Percentiles rank a stretch among this genome's conserved stretches.
Evolutionary conservation across 768 basidiomycete species (phyloP).

Genomic region (Kwoniella mangroviensis): DNA sequence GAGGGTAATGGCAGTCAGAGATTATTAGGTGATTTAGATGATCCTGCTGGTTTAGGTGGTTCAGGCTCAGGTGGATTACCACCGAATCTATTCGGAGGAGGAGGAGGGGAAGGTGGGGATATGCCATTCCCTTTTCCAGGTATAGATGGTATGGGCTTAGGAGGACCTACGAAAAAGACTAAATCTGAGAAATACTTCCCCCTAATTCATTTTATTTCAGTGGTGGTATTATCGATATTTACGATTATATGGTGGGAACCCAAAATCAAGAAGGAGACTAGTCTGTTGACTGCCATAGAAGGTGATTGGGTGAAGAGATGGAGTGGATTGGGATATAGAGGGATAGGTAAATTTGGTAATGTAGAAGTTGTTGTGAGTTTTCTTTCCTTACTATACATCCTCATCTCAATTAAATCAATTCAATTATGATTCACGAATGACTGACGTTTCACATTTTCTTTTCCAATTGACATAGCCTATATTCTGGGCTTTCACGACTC

Average conservation of each 20-base stretch:
- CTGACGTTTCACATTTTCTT: too few species aligned
- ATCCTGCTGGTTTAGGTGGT: constrained; percentile 47
- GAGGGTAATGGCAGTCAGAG: constrained; percentile 13
- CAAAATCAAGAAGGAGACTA: constrained; percentile 1
- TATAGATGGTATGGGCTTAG: constrained; percentile 28
- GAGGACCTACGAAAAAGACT: constrained; percentile 24
- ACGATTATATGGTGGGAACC: constrained; percentile 57
- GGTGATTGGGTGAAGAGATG: constrained; percentile 1
- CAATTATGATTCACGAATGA: too few species aligned
- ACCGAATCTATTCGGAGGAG: constrained; percentile 17
- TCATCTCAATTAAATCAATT: too few species aligned
- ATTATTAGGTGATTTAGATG: constrained; percentile 46
- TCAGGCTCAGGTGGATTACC: constrained; percentile 18
- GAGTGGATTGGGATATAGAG: constrained; percentile 20
- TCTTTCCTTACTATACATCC: too few species aligned
- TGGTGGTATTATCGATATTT: constrained; percentile 44
- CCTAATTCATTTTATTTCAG: constrained; percentile 48
- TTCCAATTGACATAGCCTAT: constrained; percentile 44
- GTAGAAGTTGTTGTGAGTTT: constrained; percentile 43
- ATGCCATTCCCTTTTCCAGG: constrained; percentile 30
- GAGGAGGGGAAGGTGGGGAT: constrained; percentile 6
- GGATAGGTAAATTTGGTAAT: constrained; percentile 23
- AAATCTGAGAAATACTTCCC: constrained; percentile 46
- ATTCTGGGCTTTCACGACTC: constrained; percentile 57
- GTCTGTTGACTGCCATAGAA: constrained; percentile 3